Evolutionary conservation across 2,329 filamentous ascomycete genomes (phyloP), one percentile per base, ranked within the genome.

Genomic region (Aspergillus sp.): DNA sequence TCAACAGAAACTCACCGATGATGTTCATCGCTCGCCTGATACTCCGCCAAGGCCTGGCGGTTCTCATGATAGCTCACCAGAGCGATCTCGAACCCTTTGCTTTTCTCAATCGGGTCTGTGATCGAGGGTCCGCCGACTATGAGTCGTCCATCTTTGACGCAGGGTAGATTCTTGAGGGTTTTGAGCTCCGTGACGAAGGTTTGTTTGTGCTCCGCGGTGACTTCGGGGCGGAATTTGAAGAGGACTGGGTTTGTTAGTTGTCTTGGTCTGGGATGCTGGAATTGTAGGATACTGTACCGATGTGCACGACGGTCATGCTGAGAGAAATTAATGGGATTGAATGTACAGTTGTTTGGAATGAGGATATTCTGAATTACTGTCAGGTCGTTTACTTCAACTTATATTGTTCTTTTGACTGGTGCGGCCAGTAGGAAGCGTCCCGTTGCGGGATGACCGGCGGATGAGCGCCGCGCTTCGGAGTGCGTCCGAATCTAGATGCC

Each of bases 11-110:
- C 69, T 59, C 67, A 81, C 81, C 76, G 71, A 55, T 82, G 77
- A 64, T 85, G 83, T 58, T 85, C 82, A 3, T 75, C 71, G 54
- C 81, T 84, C 1, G 80, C 79, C 56, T 85, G 83, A 55, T 85
- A 85, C 50, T 77, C 78, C 1, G 74, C 78, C 57, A 85, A 63
- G 0, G 82, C 83, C 7, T 71, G 71, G 6, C 65, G 69, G 22
- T 82, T 71, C 4, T 77, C 66, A 52, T 85, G 84, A 20, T 80
- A 84, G 72, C 83, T 85, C 42, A 85, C 55, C 0, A 85, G 70
- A 0, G 81, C 79, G 58, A 79, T 80, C 11, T 85, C 75, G 52
- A 78, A 85, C 0, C 82, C 82, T 60, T 85, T 83, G 68, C 82
- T 85, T 18, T 78, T 73, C 36, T 81, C 80, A 9, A 81, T 78